These are phyloP conservation scores for Wickerhamiella cacticola DNA, from an alignment of 805 yeast species.

Conservation along the genomic window DNA sequence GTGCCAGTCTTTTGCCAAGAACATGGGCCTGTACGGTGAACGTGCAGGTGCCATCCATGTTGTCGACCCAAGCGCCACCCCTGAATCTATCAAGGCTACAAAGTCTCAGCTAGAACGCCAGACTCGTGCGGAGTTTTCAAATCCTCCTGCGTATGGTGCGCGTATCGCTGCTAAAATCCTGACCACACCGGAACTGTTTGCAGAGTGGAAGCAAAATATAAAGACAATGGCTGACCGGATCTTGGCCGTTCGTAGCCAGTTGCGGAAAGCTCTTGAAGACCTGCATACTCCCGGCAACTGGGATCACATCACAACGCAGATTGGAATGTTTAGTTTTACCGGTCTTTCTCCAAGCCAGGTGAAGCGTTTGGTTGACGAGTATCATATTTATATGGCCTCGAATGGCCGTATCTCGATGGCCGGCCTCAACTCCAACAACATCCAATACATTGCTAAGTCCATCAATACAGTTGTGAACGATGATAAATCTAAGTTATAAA, in stretches of 20 bases:
- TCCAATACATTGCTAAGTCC: conserved; percentile 81
- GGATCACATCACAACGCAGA: conserved; percentile 78
- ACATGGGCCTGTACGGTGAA: conserved; percentile 92
- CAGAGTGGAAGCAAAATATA: conserved; percentile 75
- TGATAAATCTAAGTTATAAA: background rate
- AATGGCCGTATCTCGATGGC: conserved; percentile 91
- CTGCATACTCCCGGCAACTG: conserved; percentile 53
- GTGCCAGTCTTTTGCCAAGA: conserved; percentile 90
- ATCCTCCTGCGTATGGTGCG: conserved; percentile 92
- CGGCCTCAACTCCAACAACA: conserved; percentile 68
- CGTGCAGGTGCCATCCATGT: conserved; percentile 75
- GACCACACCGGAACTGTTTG: conserved; percentile 43
- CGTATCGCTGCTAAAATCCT: conserved; percentile 73
- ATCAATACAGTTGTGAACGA: conserved; percentile 35
- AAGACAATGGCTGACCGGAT: conserved; percentile 67
- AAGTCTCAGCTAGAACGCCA: conserved; percentile 75
- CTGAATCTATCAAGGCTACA: conserved; percentile 33
- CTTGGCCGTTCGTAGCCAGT: conserved; percentile 51
- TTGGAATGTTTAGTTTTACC: conserved; percentile 95
- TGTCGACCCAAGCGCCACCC: conserved; percentile 38
- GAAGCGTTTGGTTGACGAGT: conserved; percentile 52
- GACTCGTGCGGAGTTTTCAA: conserved; percentile 78
- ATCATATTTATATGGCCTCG: conserved; percentile 67
- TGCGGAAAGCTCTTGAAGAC: conserved; percentile 48
- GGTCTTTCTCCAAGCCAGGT: conserved; percentile 68